These are phyloP conservation scores for Hemileia vastatrix DNA, from an alignment of 1,284 basidiomycete species.

Conservation along the genomic window DNA sequence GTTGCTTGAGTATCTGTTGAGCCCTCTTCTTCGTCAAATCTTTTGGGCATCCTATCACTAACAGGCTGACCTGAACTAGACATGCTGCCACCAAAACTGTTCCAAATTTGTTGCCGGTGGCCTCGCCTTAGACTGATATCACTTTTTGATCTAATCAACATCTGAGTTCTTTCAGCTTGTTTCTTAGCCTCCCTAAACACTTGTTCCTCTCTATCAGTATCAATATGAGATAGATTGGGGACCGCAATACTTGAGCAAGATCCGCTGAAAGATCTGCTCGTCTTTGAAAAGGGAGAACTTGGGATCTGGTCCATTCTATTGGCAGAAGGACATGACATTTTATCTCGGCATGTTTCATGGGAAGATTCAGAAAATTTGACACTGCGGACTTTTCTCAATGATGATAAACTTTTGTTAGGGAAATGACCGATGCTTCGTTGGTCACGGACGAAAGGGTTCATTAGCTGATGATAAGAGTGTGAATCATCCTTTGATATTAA, in stretches of 20 bases:
- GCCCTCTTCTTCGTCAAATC: background rate
- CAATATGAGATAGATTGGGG: background rate
- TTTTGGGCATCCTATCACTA: no score
- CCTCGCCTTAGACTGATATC: background rate
- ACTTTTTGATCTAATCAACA: background rate
- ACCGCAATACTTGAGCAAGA: no score
- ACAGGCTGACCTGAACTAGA: background rate
- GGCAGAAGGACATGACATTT: background rate
- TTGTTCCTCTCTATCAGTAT: background rate
- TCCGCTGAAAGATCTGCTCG: background rate
- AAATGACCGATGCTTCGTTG: no score
- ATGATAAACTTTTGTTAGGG: no score
- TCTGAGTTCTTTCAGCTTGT: conserved; percentile 4
- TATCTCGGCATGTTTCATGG: background rate
- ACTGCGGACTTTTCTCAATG: background rate
- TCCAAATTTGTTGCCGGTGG: background rate
- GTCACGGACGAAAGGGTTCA: no score
- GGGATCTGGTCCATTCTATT: background rate
- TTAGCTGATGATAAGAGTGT: no score
- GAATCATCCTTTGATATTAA: no score
- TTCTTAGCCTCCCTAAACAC: conserved; percentile 7
- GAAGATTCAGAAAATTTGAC: no score
- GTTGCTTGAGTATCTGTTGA: background rate
- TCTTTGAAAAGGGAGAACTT: background rate
- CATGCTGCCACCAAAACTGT: background rate